Evolutionary conservation across 768 basidiomycete genomes (phyloP), one percentile per base, ranked within the genome.

Genomic region (Basidioascus undulatus): DNA sequence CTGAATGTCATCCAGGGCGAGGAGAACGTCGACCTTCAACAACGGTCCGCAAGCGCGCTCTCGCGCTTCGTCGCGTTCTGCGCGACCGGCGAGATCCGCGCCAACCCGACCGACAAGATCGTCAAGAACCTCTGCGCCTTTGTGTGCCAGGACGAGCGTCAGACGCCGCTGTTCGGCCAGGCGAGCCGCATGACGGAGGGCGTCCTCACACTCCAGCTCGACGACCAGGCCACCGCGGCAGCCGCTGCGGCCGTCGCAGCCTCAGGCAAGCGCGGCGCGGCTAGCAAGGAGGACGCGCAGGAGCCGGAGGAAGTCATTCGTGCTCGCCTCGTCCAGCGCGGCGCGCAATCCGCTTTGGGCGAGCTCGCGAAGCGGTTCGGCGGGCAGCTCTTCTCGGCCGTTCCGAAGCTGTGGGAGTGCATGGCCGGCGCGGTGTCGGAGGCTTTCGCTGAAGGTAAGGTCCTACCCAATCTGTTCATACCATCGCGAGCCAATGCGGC

Each of bases 91-190:
- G 36, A 62, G 63, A 67, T 71, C 34, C 71, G 83, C 37, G 57
- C 66, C 25, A 82, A 86, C 52, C 86, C 89, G 3, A 77, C 79
- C 1, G 82, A 86, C 51, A 98, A 98, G 64, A 82, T 98, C 42
- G 73, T 96, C 47, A 84, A 83, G 62, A 98, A 98, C 55, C 70
- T 96, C 7, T 89, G 83, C 62, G 86, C 82, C 0, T 96, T 96
- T 60, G 63, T 96, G 5, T 96, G 89, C 53, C 81, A 84, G 51
- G 92, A 98, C 55, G 66, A 70, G 7, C 73, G 76, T 32, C 70
- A 77, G 40, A 92, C 86, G 0, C 92, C 92, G 3, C 75, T 89
- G 1, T 96, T 96, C 54, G 67, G 74, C 1, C 69, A 67, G 51
- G 62, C 36, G 6, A 49, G 46, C 27, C 1, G 36, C 1, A 35